phyloP scores from a whole-genome alignment of 805 yeast genomes.

The Wickerhamiella azymoides region DNA sequence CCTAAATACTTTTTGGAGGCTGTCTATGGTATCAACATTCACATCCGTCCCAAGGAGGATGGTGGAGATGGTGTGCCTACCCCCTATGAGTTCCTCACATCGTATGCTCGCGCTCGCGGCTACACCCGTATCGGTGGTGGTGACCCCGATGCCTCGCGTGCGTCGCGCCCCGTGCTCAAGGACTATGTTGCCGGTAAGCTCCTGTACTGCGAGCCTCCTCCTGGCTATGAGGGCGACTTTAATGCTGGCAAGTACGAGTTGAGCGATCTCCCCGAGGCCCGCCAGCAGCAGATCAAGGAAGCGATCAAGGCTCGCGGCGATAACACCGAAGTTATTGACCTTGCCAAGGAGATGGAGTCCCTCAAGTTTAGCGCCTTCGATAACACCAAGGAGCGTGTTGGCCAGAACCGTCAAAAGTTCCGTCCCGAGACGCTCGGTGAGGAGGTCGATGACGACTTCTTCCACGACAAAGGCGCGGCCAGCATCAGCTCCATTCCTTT shows the following conservation, averaged over 20 bases:
- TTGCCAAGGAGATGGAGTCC: constrained; percentile 53
- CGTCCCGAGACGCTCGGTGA: constrained; percentile 48
- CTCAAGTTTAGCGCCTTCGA: constrained; percentile 62
- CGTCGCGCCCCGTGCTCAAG: constrained; percentile 80
- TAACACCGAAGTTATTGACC: constrained; percentile 39
- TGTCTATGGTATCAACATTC: constrained; percentile 81
- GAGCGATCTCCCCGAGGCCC: constrained; percentile 50
- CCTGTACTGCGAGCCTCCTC: constrained; percentile 79
- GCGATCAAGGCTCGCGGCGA: constrained; percentile 37
- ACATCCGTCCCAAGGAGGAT: constrained; percentile 58
- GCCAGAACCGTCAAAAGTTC: constrained; percentile 29
- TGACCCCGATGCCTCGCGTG: constrained; percentile 90
- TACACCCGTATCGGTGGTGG: constrained; percentile 89
- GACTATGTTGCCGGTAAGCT: constrained; percentile 92
- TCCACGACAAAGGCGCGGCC: constrained; percentile 47
- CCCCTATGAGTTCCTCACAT: constrained; percentile 73
- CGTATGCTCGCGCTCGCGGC: constrained; percentile 94
- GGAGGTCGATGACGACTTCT: constrained; percentile 76
- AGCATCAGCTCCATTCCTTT: constrained; percentile 62
- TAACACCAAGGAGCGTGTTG: constrained; percentile 30
- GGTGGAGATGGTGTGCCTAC: constrained; percentile 84
- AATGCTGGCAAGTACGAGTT: constrained; percentile 64
- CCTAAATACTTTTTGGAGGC: constrained; percentile 87
- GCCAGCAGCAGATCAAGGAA: constrained; percentile 47
- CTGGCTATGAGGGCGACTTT: constrained; percentile 52